A percentile compares a stretch with the other conserved stretches of the same genome.
Evolutionary conservation across 441 rosid genomes (phyloP).

Genomic region (Erodium texanum): DNA sequence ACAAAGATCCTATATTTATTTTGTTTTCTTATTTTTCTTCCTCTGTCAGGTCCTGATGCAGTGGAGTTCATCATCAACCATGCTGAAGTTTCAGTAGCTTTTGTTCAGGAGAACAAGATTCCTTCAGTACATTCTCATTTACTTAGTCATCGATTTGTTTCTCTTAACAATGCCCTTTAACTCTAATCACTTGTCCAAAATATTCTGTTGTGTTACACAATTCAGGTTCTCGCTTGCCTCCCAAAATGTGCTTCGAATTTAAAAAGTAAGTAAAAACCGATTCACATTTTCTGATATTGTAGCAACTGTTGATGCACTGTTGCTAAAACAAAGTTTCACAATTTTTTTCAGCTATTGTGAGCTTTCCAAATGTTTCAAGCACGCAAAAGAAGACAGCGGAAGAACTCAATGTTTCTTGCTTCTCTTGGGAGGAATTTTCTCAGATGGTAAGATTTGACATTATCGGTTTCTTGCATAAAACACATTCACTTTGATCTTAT

Average conservation of each 20-base stretch:
- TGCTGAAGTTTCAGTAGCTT: conserved; percentile 72
- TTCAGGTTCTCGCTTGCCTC: conserved; percentile 66
- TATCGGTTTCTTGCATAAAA: neutral
- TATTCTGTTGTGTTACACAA: no score
- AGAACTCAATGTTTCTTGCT: conserved; percentile 54
- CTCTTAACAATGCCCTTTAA: neutral
- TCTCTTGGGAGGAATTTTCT: conserved; percentile 69
- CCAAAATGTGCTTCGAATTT: conserved; percentile 49
- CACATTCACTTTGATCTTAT: no score
- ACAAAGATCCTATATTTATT: neutral
- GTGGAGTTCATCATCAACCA: conserved; percentile 86
- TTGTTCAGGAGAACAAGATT: conserved; percentile 68
- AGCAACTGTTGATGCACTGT: neutral
- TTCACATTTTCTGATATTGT: neutral
- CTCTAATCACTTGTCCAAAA: no score
- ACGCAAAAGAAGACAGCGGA: conserved; percentile 61
- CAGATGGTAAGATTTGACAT: conserved; percentile 34
- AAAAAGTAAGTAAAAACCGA: conserved; percentile 48
- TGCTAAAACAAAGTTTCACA: neutral
- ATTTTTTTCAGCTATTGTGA: conserved; percentile 55
- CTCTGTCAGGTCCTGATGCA: conserved; percentile 61
- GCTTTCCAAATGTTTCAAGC: conserved; percentile 53
- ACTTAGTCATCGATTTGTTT: neutral
- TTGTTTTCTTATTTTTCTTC: neutral
- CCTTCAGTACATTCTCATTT: conserved; percentile 45